phyloP scores from a whole-genome alignment of 805 yeast species.

The Barnettozyma pratensis region DNA sequence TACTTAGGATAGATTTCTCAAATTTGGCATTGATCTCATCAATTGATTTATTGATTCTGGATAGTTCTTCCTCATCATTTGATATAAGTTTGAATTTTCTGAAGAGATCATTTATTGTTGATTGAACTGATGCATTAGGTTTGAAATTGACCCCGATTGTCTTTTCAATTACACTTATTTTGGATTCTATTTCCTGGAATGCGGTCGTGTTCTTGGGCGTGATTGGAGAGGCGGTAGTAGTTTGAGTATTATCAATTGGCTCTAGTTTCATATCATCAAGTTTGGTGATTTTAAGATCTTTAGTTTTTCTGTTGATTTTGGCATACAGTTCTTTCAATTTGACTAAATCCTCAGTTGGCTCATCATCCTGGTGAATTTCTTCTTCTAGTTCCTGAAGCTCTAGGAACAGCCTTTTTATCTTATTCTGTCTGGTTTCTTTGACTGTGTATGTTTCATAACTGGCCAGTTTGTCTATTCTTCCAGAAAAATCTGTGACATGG shows the following conservation, averaged over 20 bases:
- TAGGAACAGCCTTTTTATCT: slow-evolving; percentile 31
- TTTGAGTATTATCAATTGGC: not conserved
- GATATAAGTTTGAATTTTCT: slow-evolving; percentile 25
- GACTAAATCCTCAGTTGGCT: slow-evolving; percentile 15
- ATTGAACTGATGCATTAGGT: slow-evolving; percentile 17
- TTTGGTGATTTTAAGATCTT: slow-evolving; percentile 7
- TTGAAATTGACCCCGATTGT: slow-evolving; percentile 14
- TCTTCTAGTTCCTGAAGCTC: slow-evolving; percentile 35
- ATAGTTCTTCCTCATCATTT: slow-evolving; percentile 21
- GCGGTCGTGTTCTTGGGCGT: not conserved
- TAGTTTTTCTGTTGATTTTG: slow-evolving; percentile 11
- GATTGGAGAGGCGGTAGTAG: not conserved
- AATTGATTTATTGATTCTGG: slow-evolving; percentile 17
- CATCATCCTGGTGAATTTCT: slow-evolving; percentile 12
- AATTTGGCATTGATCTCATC: slow-evolving; percentile 24
- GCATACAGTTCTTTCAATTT: slow-evolving; percentile 19
- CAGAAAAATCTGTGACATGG: slow-evolving; percentile 22
- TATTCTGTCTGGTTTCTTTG: slow-evolving; percentile 35
- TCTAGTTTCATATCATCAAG: not conserved
- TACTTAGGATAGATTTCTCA: slow-evolving; percentile 23
- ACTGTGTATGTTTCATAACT: slow-evolving; percentile 30
- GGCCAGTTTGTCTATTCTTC: slow-evolving; percentile 28
- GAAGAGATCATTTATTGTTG: slow-evolving; percentile 26
- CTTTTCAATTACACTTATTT: slow-evolving; percentile 15
- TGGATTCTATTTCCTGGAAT: slow-evolving; percentile 9